Evolutionary conservation across 345 rosid species (phyloP).

Genomic region (Camelina laxa): DNA sequence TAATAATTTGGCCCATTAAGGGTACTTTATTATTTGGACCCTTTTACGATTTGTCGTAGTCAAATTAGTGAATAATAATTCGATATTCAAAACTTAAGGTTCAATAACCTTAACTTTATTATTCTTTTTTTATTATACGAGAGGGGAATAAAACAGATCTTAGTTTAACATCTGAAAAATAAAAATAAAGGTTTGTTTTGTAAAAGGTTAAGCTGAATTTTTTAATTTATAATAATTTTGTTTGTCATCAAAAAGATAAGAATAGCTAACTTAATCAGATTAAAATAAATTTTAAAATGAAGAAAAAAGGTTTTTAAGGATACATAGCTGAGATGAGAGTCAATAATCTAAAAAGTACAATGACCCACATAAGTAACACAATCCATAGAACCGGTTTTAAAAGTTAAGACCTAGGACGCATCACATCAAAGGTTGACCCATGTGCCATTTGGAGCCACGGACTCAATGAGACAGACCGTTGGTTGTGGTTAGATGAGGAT

Average conservation of each 20-base stretch:
- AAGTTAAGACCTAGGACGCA: constrained; percentile 39
- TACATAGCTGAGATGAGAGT: constrained; percentile 22
- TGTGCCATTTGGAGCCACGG: constrained; percentile 44
- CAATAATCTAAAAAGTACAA: constrained; percentile 43
- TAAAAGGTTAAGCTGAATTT: not conserved
- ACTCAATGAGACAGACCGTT: constrained; percentile 30
- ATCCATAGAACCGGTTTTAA: constrained; percentile 7
- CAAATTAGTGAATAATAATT: too few species aligned
- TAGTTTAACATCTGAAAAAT: not conserved
- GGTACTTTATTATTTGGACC: not conserved
- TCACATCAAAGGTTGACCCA: constrained; percentile 41
- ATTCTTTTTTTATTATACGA: not conserved
- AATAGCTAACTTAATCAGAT: constrained; percentile 21
- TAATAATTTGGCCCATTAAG: too few species aligned
- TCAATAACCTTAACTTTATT: not conserved
- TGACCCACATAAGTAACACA: constrained; percentile 36
- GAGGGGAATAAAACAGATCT: not conserved
- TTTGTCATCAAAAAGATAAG: constrained; percentile 4
- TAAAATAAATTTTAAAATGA: not conserved
- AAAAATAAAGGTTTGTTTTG: not conserved
- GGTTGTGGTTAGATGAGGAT: constrained; percentile 32
- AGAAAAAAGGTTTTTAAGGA: constrained; percentile 18
- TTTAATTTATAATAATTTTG: not conserved
- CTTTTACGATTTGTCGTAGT: not conserved
- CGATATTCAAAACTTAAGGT: not conserved